A percentile compares a stretch with the other conserved stretches of the same genome.
phyloP scores from a whole-genome alignment of 352 stramenopile species.

The Pythium volutum region DNA sequence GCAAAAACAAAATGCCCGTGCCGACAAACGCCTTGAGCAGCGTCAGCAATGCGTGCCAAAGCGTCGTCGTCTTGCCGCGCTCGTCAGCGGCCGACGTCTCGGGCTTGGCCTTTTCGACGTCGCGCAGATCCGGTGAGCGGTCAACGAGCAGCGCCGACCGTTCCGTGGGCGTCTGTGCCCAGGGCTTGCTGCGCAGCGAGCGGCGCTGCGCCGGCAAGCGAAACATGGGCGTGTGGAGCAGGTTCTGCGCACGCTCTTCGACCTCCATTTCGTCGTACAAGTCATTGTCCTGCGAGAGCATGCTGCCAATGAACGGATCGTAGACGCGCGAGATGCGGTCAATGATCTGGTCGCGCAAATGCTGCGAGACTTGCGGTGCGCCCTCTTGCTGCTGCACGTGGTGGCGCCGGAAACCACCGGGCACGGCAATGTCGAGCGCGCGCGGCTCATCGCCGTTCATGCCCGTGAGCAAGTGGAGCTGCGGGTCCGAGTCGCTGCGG shows the following conservation, averaged over 20 bases:
- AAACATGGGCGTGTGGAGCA: constrained; percentile 67
- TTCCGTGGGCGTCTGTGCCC: constrained; percentile 20
- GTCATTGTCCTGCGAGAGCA: constrained; percentile 82
- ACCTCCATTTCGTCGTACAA: constrained; percentile 71
- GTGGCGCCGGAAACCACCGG: constrained; percentile 67
- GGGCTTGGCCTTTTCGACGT: constrained; percentile 14
- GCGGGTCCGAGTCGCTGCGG: constrained; percentile 59
- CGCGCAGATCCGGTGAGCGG: constrained; percentile 5
- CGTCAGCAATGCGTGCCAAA: constrained; percentile 76
- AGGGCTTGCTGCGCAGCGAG: constrained; percentile 23
- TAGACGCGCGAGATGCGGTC: constrained; percentile 73
- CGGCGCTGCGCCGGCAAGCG: constrained; percentile 28
- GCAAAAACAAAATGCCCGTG: constrained; percentile 76
- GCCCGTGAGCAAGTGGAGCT: constrained; percentile 29
- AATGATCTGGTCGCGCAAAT: constrained; percentile 66
- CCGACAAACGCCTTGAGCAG: constrained; percentile 82
- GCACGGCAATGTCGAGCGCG: constrained; percentile 62
- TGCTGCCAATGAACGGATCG: constrained; percentile 80
- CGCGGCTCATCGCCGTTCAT: constrained; percentile 28
- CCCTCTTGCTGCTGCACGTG: constrained; percentile 49
- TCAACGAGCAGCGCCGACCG: constrained; percentile 19
- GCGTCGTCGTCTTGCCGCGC: constrained; percentile 61
- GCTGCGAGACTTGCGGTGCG: constrained; percentile 42
- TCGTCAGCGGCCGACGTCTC: neutral
- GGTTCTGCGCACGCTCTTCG: constrained; percentile 54